Conservation (phyloP, 371 early-diverging fungal species). For the Syncephalastrum monosporum region DNA sequence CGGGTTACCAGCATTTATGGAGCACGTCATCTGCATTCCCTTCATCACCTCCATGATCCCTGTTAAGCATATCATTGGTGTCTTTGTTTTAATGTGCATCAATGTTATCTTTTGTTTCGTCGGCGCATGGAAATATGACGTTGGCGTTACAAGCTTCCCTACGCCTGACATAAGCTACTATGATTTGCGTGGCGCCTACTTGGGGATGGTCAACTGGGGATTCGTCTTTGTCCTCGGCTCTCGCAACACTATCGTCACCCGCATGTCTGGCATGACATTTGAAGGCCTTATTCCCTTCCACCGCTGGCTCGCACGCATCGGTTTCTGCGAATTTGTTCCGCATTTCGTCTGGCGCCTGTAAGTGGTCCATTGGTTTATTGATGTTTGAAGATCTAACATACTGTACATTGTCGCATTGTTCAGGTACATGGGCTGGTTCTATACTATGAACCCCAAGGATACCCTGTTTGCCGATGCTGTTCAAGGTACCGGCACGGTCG, state of each 20-base stretch:
- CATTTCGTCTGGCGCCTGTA: conserved; percentile 44
- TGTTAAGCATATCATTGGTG: conserved; percentile 35
- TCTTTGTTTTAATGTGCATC: conserved; percentile 21
- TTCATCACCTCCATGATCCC: conserved; percentile 37
- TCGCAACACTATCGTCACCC: conserved; percentile 35
- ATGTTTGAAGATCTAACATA: neutral
- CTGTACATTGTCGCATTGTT: neutral
- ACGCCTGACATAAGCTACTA: conserved; percentile 18
- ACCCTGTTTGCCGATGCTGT: conserved; percentile 25
- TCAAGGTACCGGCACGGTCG: conserved; percentile 31
- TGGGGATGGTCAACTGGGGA: conserved; percentile 41
- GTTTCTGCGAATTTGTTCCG: conserved; percentile 33
- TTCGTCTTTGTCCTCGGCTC: conserved; percentile 39
- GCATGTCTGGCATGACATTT: conserved; percentile 40
- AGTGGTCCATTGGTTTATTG: conserved; percentile 7
- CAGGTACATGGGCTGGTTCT: conserved; percentile 8
- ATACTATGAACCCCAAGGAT: conserved; percentile 10
- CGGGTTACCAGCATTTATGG: conserved; percentile 8
- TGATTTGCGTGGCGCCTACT: conserved; percentile 39
- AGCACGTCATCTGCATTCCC: conserved; percentile 29
- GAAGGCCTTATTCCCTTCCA: conserved; percentile 41
- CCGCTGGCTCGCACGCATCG: conserved; percentile 41
- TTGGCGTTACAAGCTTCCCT: conserved; percentile 5
- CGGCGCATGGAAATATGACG: conserved; percentile 18
- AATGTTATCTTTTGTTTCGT: conserved; percentile 30